Percentiles rank a stretch among this genome's conserved stretches.
Evolutionary conservation across 345 rosid species (phyloP).

Genomic region (Trapa incisa): DNA sequence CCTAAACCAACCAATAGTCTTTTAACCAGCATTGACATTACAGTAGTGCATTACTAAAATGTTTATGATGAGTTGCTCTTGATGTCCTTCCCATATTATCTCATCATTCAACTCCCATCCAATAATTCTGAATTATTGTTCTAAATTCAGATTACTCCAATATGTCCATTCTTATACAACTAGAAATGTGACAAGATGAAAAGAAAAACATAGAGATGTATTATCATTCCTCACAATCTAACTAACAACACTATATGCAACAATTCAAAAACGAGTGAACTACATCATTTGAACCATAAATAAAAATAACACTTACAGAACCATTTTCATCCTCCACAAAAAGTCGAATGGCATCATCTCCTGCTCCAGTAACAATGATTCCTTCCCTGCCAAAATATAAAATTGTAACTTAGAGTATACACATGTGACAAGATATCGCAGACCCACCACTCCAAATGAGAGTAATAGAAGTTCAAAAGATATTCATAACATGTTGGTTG

Average conservation of each 20-base stretch:
- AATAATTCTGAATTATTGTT: background rate
- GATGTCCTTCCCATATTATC: background rate
- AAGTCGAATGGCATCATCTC: conserved; percentile 70
- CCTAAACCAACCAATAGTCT: background rate
- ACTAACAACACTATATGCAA: background rate
- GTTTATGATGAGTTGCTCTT: background rate
- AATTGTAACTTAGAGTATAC: background rate
- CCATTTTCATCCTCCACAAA: conserved; percentile 59
- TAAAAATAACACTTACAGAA: conserved; percentile 25
- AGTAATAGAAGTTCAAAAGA: background rate
- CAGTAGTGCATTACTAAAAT: background rate
- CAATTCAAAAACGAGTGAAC: background rate
- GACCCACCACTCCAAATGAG: background rate
- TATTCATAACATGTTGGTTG: background rate
- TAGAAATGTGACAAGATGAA: background rate
- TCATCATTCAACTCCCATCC: background rate
- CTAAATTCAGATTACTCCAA: background rate
- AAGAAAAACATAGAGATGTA: background rate
- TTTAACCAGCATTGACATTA: background rate
- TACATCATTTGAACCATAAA: background rate
- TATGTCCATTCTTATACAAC: background rate
- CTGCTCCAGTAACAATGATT: conserved; percentile 84
- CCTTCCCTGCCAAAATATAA: conserved; percentile 41
- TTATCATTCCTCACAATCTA: background rate
- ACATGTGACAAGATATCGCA: background rate